Conservation (phyloP, 2,329 filamentous ascomycete genomes). For the Aurifilum marmelostoma region DNA sequence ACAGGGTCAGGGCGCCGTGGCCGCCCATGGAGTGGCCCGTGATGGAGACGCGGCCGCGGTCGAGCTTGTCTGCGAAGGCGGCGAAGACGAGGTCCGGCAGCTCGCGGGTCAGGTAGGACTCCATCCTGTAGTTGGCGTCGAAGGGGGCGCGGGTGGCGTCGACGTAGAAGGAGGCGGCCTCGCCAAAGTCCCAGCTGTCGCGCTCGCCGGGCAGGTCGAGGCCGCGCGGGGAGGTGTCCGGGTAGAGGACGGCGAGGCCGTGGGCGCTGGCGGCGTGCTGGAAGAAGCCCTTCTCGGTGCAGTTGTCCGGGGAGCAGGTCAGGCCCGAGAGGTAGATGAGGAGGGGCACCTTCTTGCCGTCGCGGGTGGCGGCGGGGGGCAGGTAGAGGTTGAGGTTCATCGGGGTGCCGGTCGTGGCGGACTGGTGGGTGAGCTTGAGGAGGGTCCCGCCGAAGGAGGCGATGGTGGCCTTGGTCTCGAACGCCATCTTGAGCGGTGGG, state of each 20-base stretch:
- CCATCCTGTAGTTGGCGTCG: constrained; percentile 85
- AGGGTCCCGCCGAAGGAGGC: constrained; percentile 92
- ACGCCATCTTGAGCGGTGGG: constrained; percentile 65
- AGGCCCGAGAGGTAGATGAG: constrained; percentile 93
- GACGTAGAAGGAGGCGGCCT: constrained; percentile 92
- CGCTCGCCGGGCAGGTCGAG: constrained; percentile 81
- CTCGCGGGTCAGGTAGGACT: constrained; percentile 87
- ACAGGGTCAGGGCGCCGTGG: constrained; percentile 90
- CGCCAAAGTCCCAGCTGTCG: constrained; percentile 88
- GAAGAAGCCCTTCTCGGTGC: constrained; percentile 85
- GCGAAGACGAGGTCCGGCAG: constrained; percentile 77
- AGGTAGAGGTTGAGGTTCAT: constrained; percentile 95
- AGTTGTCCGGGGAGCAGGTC: constrained; percentile 91
- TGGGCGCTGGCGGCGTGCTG: constrained; percentile 78
- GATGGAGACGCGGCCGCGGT: constrained; percentile 73
- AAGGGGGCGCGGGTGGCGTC: constrained; percentile 80
- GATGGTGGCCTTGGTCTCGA: constrained; percentile 89
- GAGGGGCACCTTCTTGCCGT: constrained; percentile 71
- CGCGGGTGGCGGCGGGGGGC: constrained; percentile 65
- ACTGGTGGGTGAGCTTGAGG: constrained; percentile 88
- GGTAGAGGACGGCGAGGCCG: constrained; percentile 91
- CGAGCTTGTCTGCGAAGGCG: constrained; percentile 70
- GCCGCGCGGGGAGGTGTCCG: constrained; percentile 91
- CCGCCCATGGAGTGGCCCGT: constrained; percentile 97
- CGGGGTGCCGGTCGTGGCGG: constrained; percentile 76